Conservation (phyloP, 2,329 filamentous ascomycete species). For the Alternaria rosae region DNA sequence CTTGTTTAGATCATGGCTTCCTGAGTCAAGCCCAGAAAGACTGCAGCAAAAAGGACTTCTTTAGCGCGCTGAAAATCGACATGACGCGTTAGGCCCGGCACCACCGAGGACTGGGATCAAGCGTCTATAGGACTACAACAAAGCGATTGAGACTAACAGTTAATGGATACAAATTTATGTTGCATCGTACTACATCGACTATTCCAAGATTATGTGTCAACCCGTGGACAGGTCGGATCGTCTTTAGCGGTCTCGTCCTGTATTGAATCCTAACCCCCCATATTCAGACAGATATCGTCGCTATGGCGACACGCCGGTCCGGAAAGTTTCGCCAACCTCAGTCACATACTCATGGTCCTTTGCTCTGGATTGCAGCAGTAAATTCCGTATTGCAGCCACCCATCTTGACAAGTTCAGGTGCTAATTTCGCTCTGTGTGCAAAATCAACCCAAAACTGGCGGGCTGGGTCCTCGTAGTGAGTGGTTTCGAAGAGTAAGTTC, state of each 20-base stretch:
- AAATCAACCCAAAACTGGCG: background rate
- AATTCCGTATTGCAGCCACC: background rate
- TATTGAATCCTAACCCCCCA: background rate
- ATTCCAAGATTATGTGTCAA: background rate
- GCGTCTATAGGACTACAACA: background rate
- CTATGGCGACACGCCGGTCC: background rate
- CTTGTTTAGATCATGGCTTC: background rate
- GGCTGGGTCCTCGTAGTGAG: background rate
- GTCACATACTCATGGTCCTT: background rate
- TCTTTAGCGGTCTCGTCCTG: background rate
- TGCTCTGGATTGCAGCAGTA: background rate
- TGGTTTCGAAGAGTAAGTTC: conserved; percentile 8
- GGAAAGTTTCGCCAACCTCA: background rate
- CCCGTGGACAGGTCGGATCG: background rate
- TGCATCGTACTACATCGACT: background rate
- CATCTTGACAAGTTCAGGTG: background rate
- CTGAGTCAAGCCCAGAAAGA: background rate
- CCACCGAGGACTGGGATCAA: background rate
- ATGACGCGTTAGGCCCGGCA: background rate
- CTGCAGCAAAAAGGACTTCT: background rate
- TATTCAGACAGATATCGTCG: background rate
- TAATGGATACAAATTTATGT: background rate
- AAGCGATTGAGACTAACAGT: background rate
- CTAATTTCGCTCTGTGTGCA: background rate
- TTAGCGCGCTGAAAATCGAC: background rate